Conservation (phyloP, 805 yeast species). For the Kazachstania taianensis region DNA sequence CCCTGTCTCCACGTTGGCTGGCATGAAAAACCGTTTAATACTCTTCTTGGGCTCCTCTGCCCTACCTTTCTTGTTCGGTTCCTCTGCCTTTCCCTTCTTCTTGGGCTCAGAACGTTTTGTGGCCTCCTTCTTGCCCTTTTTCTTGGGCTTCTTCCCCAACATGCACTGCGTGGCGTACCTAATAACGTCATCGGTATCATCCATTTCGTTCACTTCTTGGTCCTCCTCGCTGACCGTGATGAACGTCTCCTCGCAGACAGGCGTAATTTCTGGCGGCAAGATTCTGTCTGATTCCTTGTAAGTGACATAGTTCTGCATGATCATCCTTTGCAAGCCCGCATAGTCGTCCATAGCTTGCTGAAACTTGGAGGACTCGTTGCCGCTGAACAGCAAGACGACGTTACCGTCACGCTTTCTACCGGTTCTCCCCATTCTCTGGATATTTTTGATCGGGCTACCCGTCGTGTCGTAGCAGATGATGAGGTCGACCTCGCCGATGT, state of each 20-base stretch:
- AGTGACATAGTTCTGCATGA: conserved; percentile 38
- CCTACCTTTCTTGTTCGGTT: conserved; percentile 6
- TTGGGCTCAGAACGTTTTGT: conserved; percentile 4
- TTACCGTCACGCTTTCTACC: conserved; percentile 91
- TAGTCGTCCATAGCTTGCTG: conserved; percentile 81
- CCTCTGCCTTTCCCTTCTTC: too few relatives aligned
- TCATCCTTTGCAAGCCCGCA: conserved; percentile 61
- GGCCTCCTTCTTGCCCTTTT: conserved; percentile 11
- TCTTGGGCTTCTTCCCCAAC: conserved; percentile 31
- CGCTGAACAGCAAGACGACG: conserved; percentile 63
- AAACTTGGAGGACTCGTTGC: conserved; percentile 69
- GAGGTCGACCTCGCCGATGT: conserved; percentile 94
- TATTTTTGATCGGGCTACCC: conserved; percentile 81
- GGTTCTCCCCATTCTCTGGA: conserved; percentile 97
- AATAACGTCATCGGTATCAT: conserved; percentile 59
- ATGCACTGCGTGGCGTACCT: conserved; percentile 57
- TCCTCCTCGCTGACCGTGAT: conserved; percentile 70
- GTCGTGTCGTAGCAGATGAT: conserved; percentile 91
- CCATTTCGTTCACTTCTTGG: conserved; percentile 39
- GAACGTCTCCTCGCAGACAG: conserved; percentile 43
- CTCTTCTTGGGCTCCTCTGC: conserved; percentile 8
- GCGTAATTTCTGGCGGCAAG: conserved; percentile 47
- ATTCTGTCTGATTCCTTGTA: conserved; percentile 52
- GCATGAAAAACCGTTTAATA: conserved; percentile 55
- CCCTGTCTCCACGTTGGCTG: conserved; percentile 59